Evolutionary conservation across 495 filamentous ascomycete genomes (phyloP).

Genomic region (Xylaria acuta): DNA sequence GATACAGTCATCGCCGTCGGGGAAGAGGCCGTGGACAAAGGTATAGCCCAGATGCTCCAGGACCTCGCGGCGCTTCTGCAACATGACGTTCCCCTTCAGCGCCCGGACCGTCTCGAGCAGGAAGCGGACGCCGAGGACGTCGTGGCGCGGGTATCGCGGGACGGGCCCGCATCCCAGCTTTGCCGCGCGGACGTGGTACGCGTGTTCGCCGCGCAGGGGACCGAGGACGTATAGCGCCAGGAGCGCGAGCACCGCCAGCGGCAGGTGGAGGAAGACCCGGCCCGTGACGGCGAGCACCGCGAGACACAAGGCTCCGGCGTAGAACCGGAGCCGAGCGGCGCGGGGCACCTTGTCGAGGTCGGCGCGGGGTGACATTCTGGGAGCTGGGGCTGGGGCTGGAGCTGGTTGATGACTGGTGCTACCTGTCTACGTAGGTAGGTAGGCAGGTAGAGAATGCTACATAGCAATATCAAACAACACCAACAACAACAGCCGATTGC

Average conservation of each 20-base stretch:
- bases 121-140: constrained; percentile 50
- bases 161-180: constrained; percentile 35
- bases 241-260: constrained; percentile 18
- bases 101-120: constrained; percentile 38
- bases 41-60: constrained; percentile 43
- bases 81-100: constrained; percentile 38
- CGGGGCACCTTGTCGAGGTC: constrained; percentile 23
- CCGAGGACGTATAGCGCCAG: constrained; percentile 15
- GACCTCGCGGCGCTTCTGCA: constrained; percentile 30
- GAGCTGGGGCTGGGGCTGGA: neutral
- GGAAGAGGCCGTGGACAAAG: constrained; percentile 38
- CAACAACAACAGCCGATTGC: neutral
- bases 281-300: neutral
- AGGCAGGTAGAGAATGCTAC: neutral
- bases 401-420: neutral
- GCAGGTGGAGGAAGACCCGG: neutral
- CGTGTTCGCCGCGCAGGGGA: constrained; percentile 27
- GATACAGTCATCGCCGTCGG: constrained; percentile 38
- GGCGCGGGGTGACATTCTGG: constrained; percentile 4
- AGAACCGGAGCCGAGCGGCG: constrained; percentile 28
- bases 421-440: too few species aligned
- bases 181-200: constrained; percentile 26
- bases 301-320: constrained; percentile 1
- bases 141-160: constrained; percentile 41
- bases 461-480: neutral